These are phyloP conservation scores for Hirschfeldia incana DNA, from an alignment of 345 rosid species.

Conservation along the genomic window DNA sequence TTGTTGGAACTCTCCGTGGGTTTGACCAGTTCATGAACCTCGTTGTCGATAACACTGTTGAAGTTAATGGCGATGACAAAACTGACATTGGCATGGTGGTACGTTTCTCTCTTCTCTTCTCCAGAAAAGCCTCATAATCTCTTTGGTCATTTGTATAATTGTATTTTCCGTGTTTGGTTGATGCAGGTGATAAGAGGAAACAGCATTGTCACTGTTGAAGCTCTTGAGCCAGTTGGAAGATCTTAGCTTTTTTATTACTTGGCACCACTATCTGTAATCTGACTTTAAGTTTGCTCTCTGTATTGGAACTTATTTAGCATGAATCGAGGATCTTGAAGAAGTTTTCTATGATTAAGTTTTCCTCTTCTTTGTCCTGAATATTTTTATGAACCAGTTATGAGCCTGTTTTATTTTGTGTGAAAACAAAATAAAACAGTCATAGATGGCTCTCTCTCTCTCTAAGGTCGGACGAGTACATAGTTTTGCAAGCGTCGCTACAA, in stretches of 20 bases:
- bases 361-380: not conserved
- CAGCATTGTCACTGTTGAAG: constrained; percentile 82
- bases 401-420: not conserved
- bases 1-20: constrained; percentile 81
- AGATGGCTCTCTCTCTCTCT: too few species aligned
- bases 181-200: constrained; percentile 79
- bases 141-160: not conserved
- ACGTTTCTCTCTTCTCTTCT: constrained; percentile 29
- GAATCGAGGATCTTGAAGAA: not conserved
- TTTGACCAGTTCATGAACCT: constrained; percentile 86
- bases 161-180: not conserved
- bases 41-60: constrained; percentile 73
- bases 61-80: constrained; percentile 64
- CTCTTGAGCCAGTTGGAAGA: constrained; percentile 73
- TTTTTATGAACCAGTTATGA: not conserved
- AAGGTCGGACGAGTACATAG: not conserved
- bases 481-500: not conserved
- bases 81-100: constrained; percentile 86
- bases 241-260: constrained; percentile 24
- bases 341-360: constrained; percentile 1
- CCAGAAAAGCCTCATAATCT: not conserved
- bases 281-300: constrained; percentile 4
- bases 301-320: not conserved
- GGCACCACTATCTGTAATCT: not conserved
- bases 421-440: too few species aligned